Percentiles rank a stretch among this genome's conserved stretches.
phyloP scores from a whole-genome alignment of 208 protist species.

The Trichomonas vaginalis region DNA sequence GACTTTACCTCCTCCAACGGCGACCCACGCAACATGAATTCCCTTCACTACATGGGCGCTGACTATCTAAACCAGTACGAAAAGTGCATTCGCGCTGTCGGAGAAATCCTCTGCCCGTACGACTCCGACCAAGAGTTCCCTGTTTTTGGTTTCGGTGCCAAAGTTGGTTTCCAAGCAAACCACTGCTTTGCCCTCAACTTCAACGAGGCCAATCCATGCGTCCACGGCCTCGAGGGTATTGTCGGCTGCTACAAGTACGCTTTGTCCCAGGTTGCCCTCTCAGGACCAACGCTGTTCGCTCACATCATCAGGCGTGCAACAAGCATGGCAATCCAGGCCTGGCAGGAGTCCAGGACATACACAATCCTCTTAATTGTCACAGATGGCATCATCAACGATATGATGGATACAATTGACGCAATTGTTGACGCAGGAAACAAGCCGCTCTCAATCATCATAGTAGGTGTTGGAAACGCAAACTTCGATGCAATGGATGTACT shows the following conservation, averaged over 20 bases:
- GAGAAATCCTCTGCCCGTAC: constrained; percentile 26
- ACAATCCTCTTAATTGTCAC: constrained; percentile 24
- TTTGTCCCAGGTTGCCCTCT: not conserved
- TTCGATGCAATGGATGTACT: constrained; percentile 22
- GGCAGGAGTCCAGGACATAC: not conserved
- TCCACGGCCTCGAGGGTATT: constrained; percentile 13
- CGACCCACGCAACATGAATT: not conserved
- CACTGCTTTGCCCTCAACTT: constrained; percentile 26
- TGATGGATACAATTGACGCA: not conserved
- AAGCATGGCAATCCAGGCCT: not conserved
- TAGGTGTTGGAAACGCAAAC: constrained; percentile 28
- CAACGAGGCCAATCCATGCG: not conserved
- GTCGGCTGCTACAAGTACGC: not conserved
- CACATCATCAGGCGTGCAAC: not conserved
- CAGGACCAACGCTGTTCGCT: constrained; percentile 17
- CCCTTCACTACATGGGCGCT: not conserved
- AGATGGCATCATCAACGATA: constrained; percentile 30
- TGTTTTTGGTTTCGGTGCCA: constrained; percentile 29
- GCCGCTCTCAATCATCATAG: constrained; percentile 30
- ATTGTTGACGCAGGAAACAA: constrained; percentile 4
- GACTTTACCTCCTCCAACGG: constrained; percentile 33
- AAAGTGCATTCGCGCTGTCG: constrained; percentile 20
- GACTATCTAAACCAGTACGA: constrained; percentile 2
- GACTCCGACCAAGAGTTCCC: constrained; percentile 28
- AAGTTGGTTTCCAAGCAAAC: constrained; percentile 14